Base-by-base conservation (phyloP, 331 rosid genomes). In the Dryas integrifolia region DNA sequence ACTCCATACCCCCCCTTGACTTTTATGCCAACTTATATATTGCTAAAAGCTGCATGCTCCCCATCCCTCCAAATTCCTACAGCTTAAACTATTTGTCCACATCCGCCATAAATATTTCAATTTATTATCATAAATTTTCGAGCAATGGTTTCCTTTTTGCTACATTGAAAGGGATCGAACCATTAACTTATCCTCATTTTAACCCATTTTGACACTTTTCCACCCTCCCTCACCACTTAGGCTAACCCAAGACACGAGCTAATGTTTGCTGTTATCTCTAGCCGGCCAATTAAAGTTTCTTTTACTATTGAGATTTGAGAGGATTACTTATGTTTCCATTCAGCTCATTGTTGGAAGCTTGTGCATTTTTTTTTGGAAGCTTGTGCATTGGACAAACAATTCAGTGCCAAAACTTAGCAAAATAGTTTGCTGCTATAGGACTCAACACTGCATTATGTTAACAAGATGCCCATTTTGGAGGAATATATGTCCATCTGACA, bases 11-110 rank as follows among this genome's bases (percentile, higher is more conserved):
- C 16, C 62, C 24, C 75, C 71, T 24, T 41, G 26, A 13, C 69
- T 30, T 10, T 5, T 59, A 21, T 14, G 44, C 60, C 14, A 5
- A 43, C 6, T 14, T 55, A 43, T 55, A 7, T 2, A 62, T 12
- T 60, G 50, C 51, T 61, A 74, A 61, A 61, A 72, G 46, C 76
- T 55, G 74, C 73, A 57, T 59, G 64, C 78, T 75, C 84, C 86
- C 86, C 90, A 80, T 86, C 24, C 72, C 78, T 71, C 69, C 59
- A 24, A 9, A 53, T 80, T 75, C 4, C 1, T 44, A 47, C 5
- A 38, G 12, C n/a, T 49, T 71, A 56, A 45, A 45, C 56, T 7
- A 12, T 69, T 69, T 45, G 65, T 46, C 45, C n/a, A 26, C 38
- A 21, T 71, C 67, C 44, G 46, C 55, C 66, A 26, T 58, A 21